Evolutionary conservation across 768 basidiomycete species (phyloP).

Genomic region (Megacollybia marginata): DNA sequence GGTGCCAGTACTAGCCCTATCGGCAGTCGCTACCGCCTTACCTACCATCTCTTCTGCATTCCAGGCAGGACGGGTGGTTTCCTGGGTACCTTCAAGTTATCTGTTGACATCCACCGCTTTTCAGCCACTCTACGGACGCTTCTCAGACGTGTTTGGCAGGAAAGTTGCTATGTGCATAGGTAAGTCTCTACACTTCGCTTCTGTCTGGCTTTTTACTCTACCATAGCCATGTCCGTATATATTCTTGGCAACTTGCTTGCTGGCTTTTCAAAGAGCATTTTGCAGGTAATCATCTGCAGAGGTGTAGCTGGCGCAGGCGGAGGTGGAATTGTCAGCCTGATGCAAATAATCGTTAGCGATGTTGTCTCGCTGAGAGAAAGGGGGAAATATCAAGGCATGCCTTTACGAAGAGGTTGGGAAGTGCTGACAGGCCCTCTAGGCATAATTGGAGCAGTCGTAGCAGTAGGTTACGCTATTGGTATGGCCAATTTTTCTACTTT

Average conservation of each 20-base stretch:
- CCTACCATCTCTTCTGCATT: constrained; percentile 64
- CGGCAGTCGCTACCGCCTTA: constrained; percentile 56
- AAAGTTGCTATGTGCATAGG: constrained; percentile 46
- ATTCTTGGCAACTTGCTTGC: constrained; percentile 58
- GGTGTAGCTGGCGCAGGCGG: constrained; percentile 66
- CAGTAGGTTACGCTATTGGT: constrained; percentile 58
- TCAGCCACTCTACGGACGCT: constrained; percentile 54
- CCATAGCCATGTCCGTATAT: constrained; percentile 47
- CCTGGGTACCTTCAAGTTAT: constrained; percentile 72
- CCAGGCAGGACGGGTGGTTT: constrained; percentile 52
- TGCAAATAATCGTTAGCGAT: constrained; percentile 68
- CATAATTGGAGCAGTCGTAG: constrained; percentile 51
- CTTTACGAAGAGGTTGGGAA: no score
- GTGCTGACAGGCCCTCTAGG: no score
- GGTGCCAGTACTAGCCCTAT: no score
- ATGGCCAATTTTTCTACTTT: not conserved
- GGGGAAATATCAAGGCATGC: constrained; percentile 64
- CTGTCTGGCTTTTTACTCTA: not conserved
- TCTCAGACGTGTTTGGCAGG: constrained; percentile 62
- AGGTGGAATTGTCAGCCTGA: constrained; percentile 62
- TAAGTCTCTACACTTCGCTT: not conserved
- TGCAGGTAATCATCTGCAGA: constrained; percentile 62
- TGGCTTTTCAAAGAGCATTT: constrained; percentile 59
- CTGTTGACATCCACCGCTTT: constrained; percentile 61
- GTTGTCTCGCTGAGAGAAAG: constrained; percentile 63